Conservation (phyloP, 202 grass and related monocot genomes). For the Panicum virgatum region DNA sequence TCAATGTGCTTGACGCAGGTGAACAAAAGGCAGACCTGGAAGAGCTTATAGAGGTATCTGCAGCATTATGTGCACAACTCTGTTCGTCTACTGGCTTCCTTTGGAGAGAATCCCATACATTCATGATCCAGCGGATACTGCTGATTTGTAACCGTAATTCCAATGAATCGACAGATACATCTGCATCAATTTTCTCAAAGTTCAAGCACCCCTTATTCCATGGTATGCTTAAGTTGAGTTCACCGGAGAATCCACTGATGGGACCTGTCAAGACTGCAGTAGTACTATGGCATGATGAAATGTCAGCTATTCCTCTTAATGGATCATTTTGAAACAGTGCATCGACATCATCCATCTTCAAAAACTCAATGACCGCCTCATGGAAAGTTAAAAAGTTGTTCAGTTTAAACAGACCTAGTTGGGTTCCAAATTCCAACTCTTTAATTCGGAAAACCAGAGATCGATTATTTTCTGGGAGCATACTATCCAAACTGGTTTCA, state of each 20-base stretch:
- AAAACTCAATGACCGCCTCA: slow-evolving; percentile 76
- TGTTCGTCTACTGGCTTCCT: slow-evolving; percentile 43
- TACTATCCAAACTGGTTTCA: slow-evolving; percentile 47
- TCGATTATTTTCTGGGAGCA: slow-evolving; percentile 46
- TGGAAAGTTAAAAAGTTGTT: slow-evolving; percentile 89
- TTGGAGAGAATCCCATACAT: slow-evolving; percentile 60
- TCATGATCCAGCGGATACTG: slow-evolving; percentile 70
- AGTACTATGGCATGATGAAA: slow-evolving; percentile 53
- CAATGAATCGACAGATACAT: slow-evolving; percentile 73
- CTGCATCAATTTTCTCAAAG: slow-evolving; percentile 80
- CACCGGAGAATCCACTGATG: slow-evolving; percentile 82
- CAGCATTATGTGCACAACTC: slow-evolving; percentile 34
- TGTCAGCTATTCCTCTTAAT: slow-evolving; percentile 40
- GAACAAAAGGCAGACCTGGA: slow-evolving; percentile 38
- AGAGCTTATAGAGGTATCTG: slow-evolving; percentile 46
- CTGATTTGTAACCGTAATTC: slow-evolving; percentile 77
- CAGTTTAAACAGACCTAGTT: slow-evolving; percentile 62
- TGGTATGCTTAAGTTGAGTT: slow-evolving; percentile 87
- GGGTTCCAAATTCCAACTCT: slow-evolving; percentile 85
- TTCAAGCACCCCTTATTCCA: slow-evolving; percentile 88
- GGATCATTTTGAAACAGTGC: slow-evolving; percentile 47
- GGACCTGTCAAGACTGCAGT: slow-evolving; percentile 79
- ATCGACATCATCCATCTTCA: slow-evolving; percentile 85
- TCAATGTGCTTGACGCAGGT: slow-evolving; percentile 37
- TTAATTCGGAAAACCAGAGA: slow-evolving; percentile 86